Percentiles rank a stretch among this genome's conserved stretches.
phyloP scores from a whole-genome alignment of 78 protist genomes.

The Dictyostelium purpureum region DNA sequence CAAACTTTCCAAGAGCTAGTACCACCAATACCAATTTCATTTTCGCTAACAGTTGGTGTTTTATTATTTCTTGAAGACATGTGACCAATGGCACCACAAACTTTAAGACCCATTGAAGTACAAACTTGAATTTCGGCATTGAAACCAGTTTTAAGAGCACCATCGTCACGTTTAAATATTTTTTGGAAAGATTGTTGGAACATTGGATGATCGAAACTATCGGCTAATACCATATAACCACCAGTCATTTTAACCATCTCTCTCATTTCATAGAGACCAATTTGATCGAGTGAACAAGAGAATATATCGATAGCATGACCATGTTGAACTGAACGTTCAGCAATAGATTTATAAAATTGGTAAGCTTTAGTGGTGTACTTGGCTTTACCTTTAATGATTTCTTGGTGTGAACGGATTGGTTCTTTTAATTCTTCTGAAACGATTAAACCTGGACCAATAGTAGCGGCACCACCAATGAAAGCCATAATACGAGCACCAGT shows the following conservation, averaged over 20 bases:
- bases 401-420: constrained; percentile 93
- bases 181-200: constrained; percentile 91
- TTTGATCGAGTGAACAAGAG: constrained; percentile 93
- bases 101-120: constrained; percentile 82
- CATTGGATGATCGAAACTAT: constrained; percentile 87
- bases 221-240: constrained; percentile 89
- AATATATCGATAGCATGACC: constrained; percentile 94
- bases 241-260: constrained; percentile 84
- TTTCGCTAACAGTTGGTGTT: constrained; percentile 57
- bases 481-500: constrained; percentile 93
- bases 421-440: constrained; percentile 84
- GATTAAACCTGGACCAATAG: constrained; percentile 95
- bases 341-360: constrained; percentile 70
- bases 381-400: constrained; percentile 87
- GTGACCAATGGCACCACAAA: constrained; percentile 95
- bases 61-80: constrained; percentile 36
- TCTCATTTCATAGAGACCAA: constrained; percentile 93
- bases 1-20: constrained; percentile 93
- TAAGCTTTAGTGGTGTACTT: constrained; percentile 81
- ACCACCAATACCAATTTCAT: constrained; percentile 95
- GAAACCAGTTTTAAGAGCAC: constrained; percentile 31
- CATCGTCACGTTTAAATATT: constrained; percentile 67
- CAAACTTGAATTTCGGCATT: constrained; percentile 60
- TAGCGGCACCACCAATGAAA: constrained; percentile 96
- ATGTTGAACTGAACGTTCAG: constrained; percentile 61